Conservation (phyloP, 2,329 filamentous ascomycete genomes). For the Clarireedia sp. region DNA sequence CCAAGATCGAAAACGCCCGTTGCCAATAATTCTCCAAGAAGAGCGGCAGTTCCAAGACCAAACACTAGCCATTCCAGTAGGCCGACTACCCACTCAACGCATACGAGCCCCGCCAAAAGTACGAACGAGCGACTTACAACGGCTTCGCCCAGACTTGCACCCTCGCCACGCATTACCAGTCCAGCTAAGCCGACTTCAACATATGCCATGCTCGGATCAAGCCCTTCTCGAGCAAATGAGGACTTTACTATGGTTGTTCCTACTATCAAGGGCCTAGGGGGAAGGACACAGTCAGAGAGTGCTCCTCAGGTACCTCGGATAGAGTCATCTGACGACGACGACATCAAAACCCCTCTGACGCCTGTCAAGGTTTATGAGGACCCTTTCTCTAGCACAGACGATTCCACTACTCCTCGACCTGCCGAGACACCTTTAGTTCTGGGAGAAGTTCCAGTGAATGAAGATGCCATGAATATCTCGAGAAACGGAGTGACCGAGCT, state of each 20-base stretch:
- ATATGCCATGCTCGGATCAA: conserved; percentile 19
- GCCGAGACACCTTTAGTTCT: conserved; percentile 42
- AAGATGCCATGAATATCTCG: conserved; percentile 32
- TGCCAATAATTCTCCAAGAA: conserved; percentile 33
- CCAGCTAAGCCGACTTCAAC: conserved; percentile 16
- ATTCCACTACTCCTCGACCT: conserved; percentile 40
- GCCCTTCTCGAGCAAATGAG: conserved; percentile 43
- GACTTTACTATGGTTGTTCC: conserved; percentile 48
- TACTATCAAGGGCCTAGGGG: conserved; percentile 34
- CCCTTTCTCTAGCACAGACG: conserved; percentile 42
- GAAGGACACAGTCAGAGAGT: conserved; percentile 22
- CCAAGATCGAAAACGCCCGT: conserved; percentile 43
- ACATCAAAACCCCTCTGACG: conserved; percentile 20
- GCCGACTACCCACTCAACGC: conserved; percentile 26
- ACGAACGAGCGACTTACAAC: conserved; percentile 18
- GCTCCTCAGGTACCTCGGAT: conserved; percentile 29
- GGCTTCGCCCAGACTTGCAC: conserved; percentile 8
- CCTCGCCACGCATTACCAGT: conserved; percentile 17
- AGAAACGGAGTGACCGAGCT: conserved; percentile 15
- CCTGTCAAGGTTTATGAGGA: conserved; percentile 53
- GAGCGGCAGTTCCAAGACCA: conserved; percentile 20
- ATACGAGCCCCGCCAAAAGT: conserved; percentile 37
- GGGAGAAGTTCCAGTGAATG: conserved; percentile 53
- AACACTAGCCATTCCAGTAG: conserved; percentile 31
- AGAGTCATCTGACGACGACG: conserved; percentile 34